Conservation (phyloP, 371 early-diverging fungal genomes). For the Mucor circinelloides region DNA sequence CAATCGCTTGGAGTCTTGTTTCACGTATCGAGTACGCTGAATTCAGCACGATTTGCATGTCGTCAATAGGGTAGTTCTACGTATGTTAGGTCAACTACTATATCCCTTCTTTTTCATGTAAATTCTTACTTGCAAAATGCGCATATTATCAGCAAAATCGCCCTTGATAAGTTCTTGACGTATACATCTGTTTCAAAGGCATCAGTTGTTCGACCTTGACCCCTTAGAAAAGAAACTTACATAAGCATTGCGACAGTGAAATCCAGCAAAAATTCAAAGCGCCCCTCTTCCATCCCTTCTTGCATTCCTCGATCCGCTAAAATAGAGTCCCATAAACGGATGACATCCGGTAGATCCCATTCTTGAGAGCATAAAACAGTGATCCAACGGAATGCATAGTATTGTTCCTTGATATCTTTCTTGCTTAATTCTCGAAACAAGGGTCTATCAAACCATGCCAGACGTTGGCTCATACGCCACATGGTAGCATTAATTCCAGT, state of each 20-base stretch:
- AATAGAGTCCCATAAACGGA: conserved; percentile 85
- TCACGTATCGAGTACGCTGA: conserved; percentile 46
- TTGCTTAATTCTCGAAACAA: conserved; percentile 66
- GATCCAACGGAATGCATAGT: conserved; percentile 87
- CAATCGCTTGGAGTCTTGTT: conserved; percentile 34
- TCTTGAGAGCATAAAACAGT: conserved; percentile 84
- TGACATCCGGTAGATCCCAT: conserved; percentile 80
- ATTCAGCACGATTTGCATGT: conserved; percentile 49
- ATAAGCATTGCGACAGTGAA: conserved; percentile 80
- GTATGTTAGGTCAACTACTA: neutral
- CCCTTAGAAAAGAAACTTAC: conserved; percentile 41
- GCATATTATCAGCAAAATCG: conserved; percentile 68
- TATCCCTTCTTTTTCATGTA: neutral
- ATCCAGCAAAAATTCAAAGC: conserved; percentile 76
- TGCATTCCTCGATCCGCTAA: conserved; percentile 65
- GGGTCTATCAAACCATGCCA: conserved; percentile 62
- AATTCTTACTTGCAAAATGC: conserved; percentile 58
- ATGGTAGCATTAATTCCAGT: conserved; percentile 68
- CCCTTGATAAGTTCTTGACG: conserved; percentile 60
- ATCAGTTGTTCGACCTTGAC: neutral
- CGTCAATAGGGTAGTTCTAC: conserved; percentile 57
- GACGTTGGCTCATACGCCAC: conserved; percentile 59
- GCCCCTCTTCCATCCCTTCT: conserved; percentile 31
- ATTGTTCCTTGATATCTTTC: conserved; percentile 76
- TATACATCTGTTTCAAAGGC: conserved; percentile 46